These are phyloP conservation scores for Gaillardinia entomophila DNA, from an alignment of 805 yeast genomes.

Conservation along the genomic window DNA sequence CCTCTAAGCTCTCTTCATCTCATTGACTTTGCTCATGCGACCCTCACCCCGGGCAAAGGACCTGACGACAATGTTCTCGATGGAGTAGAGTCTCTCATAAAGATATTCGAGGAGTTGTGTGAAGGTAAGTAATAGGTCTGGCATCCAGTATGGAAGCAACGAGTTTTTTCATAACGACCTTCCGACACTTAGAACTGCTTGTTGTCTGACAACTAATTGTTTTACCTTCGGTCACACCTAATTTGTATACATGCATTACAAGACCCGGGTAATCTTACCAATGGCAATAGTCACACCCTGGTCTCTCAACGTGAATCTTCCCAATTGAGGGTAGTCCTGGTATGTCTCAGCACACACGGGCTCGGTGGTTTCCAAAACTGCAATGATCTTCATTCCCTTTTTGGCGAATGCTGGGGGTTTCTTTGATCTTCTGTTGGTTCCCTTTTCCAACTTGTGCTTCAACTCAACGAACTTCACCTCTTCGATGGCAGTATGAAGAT, in stretches of 20 bases:
- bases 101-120: slow-evolving; percentile 27
- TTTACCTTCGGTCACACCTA: too few species aligned
- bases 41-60: slow-evolving; percentile 53
- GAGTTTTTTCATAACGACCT: too few species aligned
- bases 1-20: slow-evolving; percentile 56
- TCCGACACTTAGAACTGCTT: too few species aligned
- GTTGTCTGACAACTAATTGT: too few species aligned
- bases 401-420: slow-evolving; percentile 98
- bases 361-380: slow-evolving; percentile 75
- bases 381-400: slow-evolving; percentile 97
- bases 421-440: slow-evolving; percentile 93
- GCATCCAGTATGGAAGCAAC: too few species aligned
- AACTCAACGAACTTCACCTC: slow-evolving; percentile 80
- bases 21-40: slow-evolving; percentile 91
- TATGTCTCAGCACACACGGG: slow-evolving; percentile 94
- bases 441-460: slow-evolving; percentile 91
- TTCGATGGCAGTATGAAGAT: slow-evolving; percentile 96
- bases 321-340: slow-evolving; percentile 89
- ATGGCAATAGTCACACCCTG: slow-evolving; percentile 98
- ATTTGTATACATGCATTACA: slow-evolving; percentile 31
- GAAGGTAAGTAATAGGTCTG: not conserved
- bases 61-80: slow-evolving; percentile 64
- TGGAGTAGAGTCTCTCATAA: slow-evolving; percentile 64
- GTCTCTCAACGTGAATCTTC: slow-evolving; percentile 97
- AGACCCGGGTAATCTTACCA: slow-evolving; percentile 90